phyloP scores from a whole-genome alignment of 495 filamentous ascomycete genomes.

The Venustampulla echinocandica region DNA sequence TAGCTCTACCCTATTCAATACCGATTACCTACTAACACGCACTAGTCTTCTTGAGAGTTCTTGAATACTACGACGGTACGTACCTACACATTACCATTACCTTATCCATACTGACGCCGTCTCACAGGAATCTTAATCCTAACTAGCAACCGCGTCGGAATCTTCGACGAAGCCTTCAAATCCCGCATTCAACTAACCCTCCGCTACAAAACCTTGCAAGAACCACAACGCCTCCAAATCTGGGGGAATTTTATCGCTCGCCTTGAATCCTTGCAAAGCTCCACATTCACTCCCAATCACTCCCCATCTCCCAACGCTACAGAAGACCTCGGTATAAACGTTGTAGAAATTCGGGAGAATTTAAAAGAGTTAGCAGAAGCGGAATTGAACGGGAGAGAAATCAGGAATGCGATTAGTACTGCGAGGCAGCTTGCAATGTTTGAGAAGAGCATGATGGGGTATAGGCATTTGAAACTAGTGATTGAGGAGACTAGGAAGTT shows the following conservation, averaged over 20 bases:
- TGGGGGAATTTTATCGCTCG: slow-evolving; percentile 11
- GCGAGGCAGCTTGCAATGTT: slow-evolving; percentile 23
- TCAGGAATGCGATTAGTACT: slow-evolving; percentile 29
- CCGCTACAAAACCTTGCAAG: slow-evolving; percentile 28
- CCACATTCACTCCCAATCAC: too few relatives aligned
- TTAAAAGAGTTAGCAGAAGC: not conserved
- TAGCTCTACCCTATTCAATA: slow-evolving; percentile 25
- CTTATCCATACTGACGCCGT: not conserved
- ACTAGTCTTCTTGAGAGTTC: slow-evolving; percentile 41
- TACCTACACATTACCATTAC: not conserved
- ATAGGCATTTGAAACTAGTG: not conserved
- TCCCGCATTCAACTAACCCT: slow-evolving; percentile 40
- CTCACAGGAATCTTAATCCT: slow-evolving; percentile 40
- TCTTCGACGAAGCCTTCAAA: slow-evolving; percentile 40
- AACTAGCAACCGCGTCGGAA: slow-evolving; percentile 43
- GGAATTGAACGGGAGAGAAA: slow-evolving; percentile 33
- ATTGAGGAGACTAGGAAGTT: slow-evolving; percentile 4
- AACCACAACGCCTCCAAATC: not conserved
- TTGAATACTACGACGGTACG: slow-evolving; percentile 46
- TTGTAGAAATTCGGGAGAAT: slow-evolving; percentile 16
- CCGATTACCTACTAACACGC: slow-evolving; percentile 14
- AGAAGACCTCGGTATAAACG: slow-evolving; percentile 13
- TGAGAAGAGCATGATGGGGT: not conserved
- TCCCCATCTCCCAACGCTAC: too few relatives aligned
- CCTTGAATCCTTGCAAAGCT: slow-evolving; percentile 2